phyloP scores from a whole-genome alignment of 1,139 yeast species.

The Diutina mesorugosa region DNA sequence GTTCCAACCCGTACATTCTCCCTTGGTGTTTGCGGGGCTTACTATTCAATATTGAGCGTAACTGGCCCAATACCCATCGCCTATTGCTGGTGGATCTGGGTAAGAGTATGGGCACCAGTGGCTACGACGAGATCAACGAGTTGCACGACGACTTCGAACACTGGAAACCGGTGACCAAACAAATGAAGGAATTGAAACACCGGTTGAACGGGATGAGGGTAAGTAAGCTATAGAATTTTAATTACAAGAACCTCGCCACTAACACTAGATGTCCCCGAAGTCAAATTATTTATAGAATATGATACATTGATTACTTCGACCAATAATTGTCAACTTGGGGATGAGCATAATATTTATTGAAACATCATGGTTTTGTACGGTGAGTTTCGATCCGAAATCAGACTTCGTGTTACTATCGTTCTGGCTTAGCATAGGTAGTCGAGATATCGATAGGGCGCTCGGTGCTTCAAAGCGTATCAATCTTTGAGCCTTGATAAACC shows the following conservation, averaged over 20 bases:
- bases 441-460: no score
- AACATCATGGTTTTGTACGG: no score
- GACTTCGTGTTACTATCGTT: no score
- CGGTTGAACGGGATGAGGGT: slow-evolving; percentile 64
- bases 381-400: no score
- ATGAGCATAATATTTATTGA: no score
- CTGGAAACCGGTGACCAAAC: slow-evolving; percentile 81
- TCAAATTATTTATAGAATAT: no score
- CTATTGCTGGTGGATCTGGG: slow-evolving; percentile 15
- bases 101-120: slow-evolving; percentile 18
- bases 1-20: slow-evolving; percentile 68
- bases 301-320: no score
- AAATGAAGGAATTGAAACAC: slow-evolving; percentile 70
- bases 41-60: slow-evolving; percentile 49
- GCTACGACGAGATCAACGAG: slow-evolving; percentile 40
- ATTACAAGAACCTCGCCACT: background rate
- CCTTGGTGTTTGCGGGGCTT: slow-evolving; percentile 93
- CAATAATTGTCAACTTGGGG: no score
- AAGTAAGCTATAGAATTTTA: slow-evolving; percentile 19
- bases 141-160: slow-evolving; percentile 60
- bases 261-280: background rate
- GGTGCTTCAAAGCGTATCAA: no score
- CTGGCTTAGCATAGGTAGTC: no score
- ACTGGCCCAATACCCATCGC: slow-evolving; percentile 28
- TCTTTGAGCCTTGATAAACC: no score